phyloP scores from a whole-genome alignment of 129 eudicot species.

The Artemisia tridentata region DNA sequence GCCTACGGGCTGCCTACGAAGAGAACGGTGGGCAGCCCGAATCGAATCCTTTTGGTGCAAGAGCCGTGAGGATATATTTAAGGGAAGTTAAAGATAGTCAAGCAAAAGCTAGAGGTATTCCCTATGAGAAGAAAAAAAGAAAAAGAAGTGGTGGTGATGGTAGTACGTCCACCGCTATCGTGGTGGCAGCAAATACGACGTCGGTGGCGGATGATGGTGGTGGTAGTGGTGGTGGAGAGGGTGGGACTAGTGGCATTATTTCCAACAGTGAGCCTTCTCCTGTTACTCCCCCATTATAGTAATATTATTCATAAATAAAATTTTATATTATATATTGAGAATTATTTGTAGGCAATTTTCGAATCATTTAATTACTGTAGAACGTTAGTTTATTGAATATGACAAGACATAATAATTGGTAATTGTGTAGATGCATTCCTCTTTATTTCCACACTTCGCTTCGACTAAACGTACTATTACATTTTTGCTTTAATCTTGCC shows the following conservation, averaged over 20 bases:
- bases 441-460: conserved; percentile 2
- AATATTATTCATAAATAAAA: neutral
- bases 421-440: neutral
- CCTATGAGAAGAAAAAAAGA: conserved; percentile 74
- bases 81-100: conserved; percentile 74
- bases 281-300: conserved; percentile 48
- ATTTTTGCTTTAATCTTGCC: neutral
- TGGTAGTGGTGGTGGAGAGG: conserved; percentile 27
- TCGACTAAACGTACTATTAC: neutral
- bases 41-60: conserved; percentile 70
- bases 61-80: conserved; percentile 66
- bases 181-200: conserved; percentile 8
- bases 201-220: conserved; percentile 16
- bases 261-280: conserved; percentile 30
- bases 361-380: conserved; percentile 7
- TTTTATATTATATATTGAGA: conserved; percentile 14
- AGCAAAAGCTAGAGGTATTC: conserved; percentile 71
- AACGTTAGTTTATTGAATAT: neutral
- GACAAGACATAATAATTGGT: neutral
- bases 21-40: conserved; percentile 73
- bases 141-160: conserved; percentile 41
- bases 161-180: neutral
- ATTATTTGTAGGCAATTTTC: conserved; percentile 28
- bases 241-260: conserved; percentile 30
- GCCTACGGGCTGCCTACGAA: conserved; percentile 68